Base-by-base conservation (phyloP, 148 eudicot genomes). In the Mesembryanthemum crystallinum region DNA sequence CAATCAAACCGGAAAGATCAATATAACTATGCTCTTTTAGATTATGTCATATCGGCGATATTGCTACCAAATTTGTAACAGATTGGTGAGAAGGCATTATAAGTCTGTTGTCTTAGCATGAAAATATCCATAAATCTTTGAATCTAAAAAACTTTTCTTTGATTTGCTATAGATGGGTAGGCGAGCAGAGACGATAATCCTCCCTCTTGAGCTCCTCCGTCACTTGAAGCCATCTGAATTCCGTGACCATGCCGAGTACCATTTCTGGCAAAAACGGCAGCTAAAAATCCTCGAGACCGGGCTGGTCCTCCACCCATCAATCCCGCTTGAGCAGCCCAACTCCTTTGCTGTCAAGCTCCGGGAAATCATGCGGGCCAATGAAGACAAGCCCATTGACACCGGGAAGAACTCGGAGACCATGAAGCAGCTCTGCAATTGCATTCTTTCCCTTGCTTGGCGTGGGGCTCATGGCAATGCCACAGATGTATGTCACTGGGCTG, bases 191-290 rank as follows among this genome's bases (percentile, higher is more conserved):
- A 92, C 97, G 1, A 90, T 94, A 77, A 89, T 94, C 65, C 87
- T 92, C 2, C 98, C 98, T 14, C 83, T 94, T 4, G 98, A 94
- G 85, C 97, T 94, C 5, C 86, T 94, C 24, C 97, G 98, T 60
- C 92, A 94, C 60, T 83, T 92, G 1, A 94, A 90, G 66, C 89
- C 91, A 58, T 83, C 96, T 0, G 98, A 94, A 80, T 94, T 92
- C 86, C 83, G 80, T 14, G 90, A 85, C 77, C 57, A 83, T 58
- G 61, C 76, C 3, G 97, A 94, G 73, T 94, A 90, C 84, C 96
- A 92, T 63, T 12, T 62, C 30, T 92, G 98, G 98, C 98, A 94
- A 67, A 87, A 83, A 30, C 89, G 97, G 1, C 97, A 92, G 77
- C 82, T 92, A 35, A 88, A 79, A 54, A 83, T 90, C 77, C 85